Evolutionary conservation across 2,329 filamentous ascomycete species (phyloP), one percentile per base, ranked within the genome.

Genomic region (Calonectria ilicicola): DNA sequence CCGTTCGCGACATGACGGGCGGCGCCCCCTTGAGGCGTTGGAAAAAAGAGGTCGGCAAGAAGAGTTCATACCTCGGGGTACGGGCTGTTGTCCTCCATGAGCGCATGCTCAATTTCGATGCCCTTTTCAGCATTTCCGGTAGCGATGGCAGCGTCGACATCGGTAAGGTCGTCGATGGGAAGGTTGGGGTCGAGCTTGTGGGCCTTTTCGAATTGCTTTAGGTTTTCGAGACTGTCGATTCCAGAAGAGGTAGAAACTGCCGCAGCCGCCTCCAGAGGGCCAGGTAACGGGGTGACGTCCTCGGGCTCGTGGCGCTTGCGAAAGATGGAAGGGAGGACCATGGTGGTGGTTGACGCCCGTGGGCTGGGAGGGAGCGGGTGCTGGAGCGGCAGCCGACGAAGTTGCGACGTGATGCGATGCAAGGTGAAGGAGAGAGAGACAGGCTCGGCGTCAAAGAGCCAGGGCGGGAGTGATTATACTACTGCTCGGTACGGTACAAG

Each of bases 161-260:
- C 89, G 73, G 90, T 89, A 65, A 90, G 83, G 60, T 92, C 87
- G 73, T 92, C 90, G 72, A 92, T 85, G n/a, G 91, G 90, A 75
- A 93, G 81, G 78, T 93, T 93, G 46, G 91, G 91, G 74, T 93
- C 91, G 82, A 91, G 89, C 75, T 89, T 88, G 81, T 93, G 91
- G 72, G 89, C 86, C 77, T 88, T 87, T 78, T 91, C 89, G 79
- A 92, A 89, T 68, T 89, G 85, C 78, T 87, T 87, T 68, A 93
- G 85, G 72, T 86, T 83, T 73, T 83, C 84, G 69, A 88, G 81
- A 53, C 83, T 82, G 67, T 87, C 83, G 74, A 86, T 77, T 65
- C 85, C 83, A 23, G 84, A 84, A 47, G 83, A 80, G 67, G 84
- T 83, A 62, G 83, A 82, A 46, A 82, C 81, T 70, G 85, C 84